These are phyloP conservation scores for Diddensiella caesifluorescens DNA, from an alignment of 805 yeast genomes.

Conservation along the genomic window DNA sequence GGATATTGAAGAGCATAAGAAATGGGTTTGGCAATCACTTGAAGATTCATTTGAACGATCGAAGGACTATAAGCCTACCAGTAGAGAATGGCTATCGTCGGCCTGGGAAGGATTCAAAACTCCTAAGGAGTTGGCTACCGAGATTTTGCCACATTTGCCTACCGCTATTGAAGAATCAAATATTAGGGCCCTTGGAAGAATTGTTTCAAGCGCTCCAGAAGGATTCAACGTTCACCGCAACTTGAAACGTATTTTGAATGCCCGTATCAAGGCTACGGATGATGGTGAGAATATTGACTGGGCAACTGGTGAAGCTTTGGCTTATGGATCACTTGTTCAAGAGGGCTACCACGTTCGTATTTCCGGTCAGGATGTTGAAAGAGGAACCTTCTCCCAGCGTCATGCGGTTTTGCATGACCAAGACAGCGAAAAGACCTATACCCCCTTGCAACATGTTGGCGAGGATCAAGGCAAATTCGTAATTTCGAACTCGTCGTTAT, in stretches of 20 bases:
- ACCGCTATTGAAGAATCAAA: constrained; percentile 74
- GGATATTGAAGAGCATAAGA: constrained; percentile 92
- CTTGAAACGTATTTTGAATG: constrained; percentile 86
- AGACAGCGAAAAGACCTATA: constrained; percentile 70
- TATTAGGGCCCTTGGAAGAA: constrained; percentile 72
- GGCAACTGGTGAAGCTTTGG: constrained; percentile 99
- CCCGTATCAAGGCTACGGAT: constrained; percentile 81
- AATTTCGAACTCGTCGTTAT: constrained; percentile 89
- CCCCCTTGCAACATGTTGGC: constrained; percentile 76
- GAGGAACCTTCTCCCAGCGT: constrained; percentile 99
- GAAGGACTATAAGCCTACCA: constrained; percentile 82
- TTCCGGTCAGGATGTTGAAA: constrained; percentile 99
- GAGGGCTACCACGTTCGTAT: constrained; percentile 97
- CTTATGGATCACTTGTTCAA: constrained; percentile 83
- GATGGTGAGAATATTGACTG: constrained; percentile 94
- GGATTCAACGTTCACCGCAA: constrained; percentile 89
- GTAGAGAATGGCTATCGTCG: constrained; percentile 96
- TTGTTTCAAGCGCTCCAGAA: constrained; percentile 78
- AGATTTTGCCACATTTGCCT: constrained; percentile 92
- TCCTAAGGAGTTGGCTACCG: constrained; percentile 93
- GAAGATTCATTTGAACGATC: constrained; percentile 87
- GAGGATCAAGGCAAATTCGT: constrained; percentile 75
- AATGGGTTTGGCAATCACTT: constrained; percentile 94
- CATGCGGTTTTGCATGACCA: constrained; percentile 98
- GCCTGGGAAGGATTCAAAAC: constrained; percentile 99